A percentile compares a stretch with the other conserved stretches of the same genome.
These are phyloP conservation scores for Mrakiaceae sp. DNA, from an alignment of 1,284 basidiomycete species.

Conservation along the genomic window DNA sequence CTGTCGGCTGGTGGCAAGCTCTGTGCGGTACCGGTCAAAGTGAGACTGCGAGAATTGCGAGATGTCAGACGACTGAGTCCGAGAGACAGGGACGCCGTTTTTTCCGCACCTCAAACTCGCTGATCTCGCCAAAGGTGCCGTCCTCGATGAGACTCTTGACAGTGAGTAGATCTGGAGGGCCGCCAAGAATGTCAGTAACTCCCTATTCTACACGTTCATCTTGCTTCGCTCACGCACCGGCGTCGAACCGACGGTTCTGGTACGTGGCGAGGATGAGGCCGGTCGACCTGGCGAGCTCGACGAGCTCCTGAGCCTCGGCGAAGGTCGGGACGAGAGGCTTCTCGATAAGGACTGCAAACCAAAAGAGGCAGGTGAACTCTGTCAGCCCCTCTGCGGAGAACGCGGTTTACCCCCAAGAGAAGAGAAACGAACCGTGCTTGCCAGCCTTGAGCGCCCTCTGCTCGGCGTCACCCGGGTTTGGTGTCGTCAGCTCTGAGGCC, in stretches of 20 bases:
- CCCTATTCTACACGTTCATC: slow-evolving; percentile 2
- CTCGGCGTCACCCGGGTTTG: too few relatives aligned
- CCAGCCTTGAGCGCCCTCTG: slow-evolving; percentile 35
- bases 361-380: not conserved
- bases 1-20: slow-evolving; percentile 35
- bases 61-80: too few relatives aligned
- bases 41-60: slow-evolving; percentile 29
- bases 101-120: slow-evolving; percentile 48
- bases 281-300: slow-evolving; percentile 52
- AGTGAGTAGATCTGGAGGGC: slow-evolving; percentile 55
- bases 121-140: slow-evolving; percentile 48
- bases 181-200: slow-evolving; percentile 10
- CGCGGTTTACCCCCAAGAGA: not conserved
- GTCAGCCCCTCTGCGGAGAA: not conserved
- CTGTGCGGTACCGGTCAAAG: slow-evolving; percentile 55
- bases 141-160: slow-evolving; percentile 50
- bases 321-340: slow-evolving; percentile 66
- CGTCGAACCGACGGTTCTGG: slow-evolving; percentile 74
- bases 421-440: slow-evolving; percentile 18
- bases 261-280: slow-evolving; percentile 55
- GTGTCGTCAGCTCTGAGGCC: too few relatives aligned
- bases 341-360: slow-evolving; percentile 49
- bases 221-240: slow-evolving; percentile 22
- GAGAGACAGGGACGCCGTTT: not conserved
- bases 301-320: slow-evolving; percentile 55